Evolutionary conservation across 768 basidiomycete genomes (phyloP).

Genomic region (Suillus paluster): DNA sequence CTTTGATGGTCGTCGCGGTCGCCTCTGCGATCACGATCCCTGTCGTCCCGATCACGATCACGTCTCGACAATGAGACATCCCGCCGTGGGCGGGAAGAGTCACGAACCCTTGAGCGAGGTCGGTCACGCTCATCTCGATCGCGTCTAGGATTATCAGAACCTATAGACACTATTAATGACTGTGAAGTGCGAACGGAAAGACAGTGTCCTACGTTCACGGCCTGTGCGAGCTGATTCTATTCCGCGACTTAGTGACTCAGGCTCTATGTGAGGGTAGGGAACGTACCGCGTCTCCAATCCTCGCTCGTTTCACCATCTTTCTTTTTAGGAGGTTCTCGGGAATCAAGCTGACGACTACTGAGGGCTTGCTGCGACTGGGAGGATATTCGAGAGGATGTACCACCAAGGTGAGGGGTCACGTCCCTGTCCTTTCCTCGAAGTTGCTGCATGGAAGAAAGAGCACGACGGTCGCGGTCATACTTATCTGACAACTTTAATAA

Average conservation of each 20-base stretch:
- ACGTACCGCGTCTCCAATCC: slow-evolving; percentile 85
- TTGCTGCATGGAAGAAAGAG: slow-evolving; percentile 50
- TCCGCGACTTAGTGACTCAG: slow-evolving; percentile 36
- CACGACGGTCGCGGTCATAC: slow-evolving; percentile 81
- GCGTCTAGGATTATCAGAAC: slow-evolving; percentile 56
- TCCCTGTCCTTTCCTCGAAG: slow-evolving; percentile 73
- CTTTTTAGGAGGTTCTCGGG: slow-evolving; percentile 64
- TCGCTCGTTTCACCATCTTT: slow-evolving; percentile 76
- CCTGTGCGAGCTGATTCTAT: slow-evolving; percentile 52
- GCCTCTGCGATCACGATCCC: slow-evolving; percentile 38
- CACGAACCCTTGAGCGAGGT: slow-evolving; percentile 65
- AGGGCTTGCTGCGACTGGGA: slow-evolving; percentile 37
- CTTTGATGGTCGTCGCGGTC: slow-evolving; percentile 34
- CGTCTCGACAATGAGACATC: slow-evolving; percentile 59
- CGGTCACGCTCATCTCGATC: slow-evolving; percentile 68
- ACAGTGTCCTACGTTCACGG: slow-evolving; percentile 58
- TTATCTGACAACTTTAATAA: slow-evolving; percentile 76
- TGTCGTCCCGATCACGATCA: slow-evolving; percentile 41
- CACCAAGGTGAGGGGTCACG: slow-evolving; percentile 57
- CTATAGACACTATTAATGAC: slow-evolving; percentile 35
- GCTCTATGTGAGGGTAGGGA: slow-evolving; percentile 18
- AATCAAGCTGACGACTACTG: slow-evolving; percentile 58
- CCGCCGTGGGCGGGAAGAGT: slow-evolving; percentile 62
- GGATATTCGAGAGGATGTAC: slow-evolving; percentile 46
- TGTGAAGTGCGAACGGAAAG: background rate